Evolutionary conservation across 352 stramenopile species (phyloP).

Genomic region (Phytopythium cucurbitacearum): DNA sequence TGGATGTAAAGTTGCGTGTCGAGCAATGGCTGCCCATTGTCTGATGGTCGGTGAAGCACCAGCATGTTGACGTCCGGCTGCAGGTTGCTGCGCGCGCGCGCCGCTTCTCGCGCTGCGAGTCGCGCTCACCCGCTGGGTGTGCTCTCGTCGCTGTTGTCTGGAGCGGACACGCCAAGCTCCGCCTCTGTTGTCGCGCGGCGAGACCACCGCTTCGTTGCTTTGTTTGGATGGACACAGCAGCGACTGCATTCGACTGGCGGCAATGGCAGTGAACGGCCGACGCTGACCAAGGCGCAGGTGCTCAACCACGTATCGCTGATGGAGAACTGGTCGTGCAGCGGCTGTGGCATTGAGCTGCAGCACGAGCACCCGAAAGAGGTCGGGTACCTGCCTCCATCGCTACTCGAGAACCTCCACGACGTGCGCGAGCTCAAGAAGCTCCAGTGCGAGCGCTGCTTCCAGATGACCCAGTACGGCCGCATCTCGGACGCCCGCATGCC

Average conservation of each 20-base stretch:
- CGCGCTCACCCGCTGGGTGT: too few relatives aligned
- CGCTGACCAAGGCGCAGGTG: constrained; percentile 52
- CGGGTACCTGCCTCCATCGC: constrained; percentile 61
- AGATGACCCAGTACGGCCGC: constrained; percentile 85
- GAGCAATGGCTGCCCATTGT: too few relatives aligned
- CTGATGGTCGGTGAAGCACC: too few relatives aligned
- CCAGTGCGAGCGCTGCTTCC: constrained; percentile 83
- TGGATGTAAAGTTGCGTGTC: too few relatives aligned
- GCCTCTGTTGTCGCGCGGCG: too few relatives aligned
- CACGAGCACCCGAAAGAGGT: constrained; percentile 53
- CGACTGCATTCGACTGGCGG: not conserved
- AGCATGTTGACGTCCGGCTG: too few relatives aligned
- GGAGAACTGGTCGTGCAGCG: constrained; percentile 80
- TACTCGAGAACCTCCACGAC: constrained; percentile 58
- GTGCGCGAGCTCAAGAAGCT: constrained; percentile 75
- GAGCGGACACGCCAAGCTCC: too few relatives aligned
- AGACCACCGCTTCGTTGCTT: too few relatives aligned
- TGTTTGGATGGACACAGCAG: too few relatives aligned
- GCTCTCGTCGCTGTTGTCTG: too few relatives aligned
- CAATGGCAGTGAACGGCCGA: not conserved
- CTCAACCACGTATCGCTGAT: constrained; percentile 74
- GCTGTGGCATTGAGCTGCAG: constrained; percentile 80
- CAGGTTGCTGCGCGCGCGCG: too few relatives aligned
- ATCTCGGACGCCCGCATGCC: constrained; percentile 81
- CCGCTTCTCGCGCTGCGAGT: too few relatives aligned